Evolutionary conservation across 1,139 yeast species (phyloP).

Genomic region (Blastobotrys proliferans): DNA sequence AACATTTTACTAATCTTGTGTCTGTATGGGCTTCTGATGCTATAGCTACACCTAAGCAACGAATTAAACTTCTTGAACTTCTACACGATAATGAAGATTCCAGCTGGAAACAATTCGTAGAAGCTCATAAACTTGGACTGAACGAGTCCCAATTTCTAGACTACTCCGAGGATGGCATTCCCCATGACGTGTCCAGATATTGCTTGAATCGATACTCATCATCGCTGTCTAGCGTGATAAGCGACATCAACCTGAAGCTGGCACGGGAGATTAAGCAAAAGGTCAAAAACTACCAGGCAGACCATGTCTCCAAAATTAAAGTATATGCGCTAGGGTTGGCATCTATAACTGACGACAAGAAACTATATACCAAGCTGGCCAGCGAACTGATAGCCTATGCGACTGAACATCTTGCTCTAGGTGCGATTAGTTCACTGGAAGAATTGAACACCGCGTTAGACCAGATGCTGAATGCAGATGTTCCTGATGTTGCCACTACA

Average conservation of each 20-base stretch:
- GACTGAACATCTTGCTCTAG: conserved; percentile 4
- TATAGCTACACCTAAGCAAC: no score
- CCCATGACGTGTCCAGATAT: no score
- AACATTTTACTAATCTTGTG: background rate
- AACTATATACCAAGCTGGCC: conserved; percentile 3
- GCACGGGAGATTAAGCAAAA: background rate
- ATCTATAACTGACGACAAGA: conserved; percentile 3
- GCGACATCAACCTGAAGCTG: background rate
- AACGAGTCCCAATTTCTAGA: no score
- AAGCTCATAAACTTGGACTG: no score
- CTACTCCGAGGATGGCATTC: no score
- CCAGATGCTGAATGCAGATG: background rate
- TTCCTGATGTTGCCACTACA: background rate
- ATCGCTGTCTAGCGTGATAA: no score
- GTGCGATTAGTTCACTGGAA: background rate
- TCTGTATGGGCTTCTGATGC: no score
- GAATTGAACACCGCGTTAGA: conserved; percentile 4
- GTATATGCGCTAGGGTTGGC: conserved; percentile 9
- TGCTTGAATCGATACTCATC: no score
- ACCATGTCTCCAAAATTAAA: conserved; percentile 5
- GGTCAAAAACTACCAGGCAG: background rate
- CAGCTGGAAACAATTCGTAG: no score
- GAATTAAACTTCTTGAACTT: no score
- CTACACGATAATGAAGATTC: no score
- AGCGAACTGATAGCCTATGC: conserved; percentile 8